Percentiles rank a stretch among this genome's conserved stretches.
These are phyloP conservation scores for Psilocybe azurescens DNA, from an alignment of 768 basidiomycete species.

Conservation along the genomic window DNA sequence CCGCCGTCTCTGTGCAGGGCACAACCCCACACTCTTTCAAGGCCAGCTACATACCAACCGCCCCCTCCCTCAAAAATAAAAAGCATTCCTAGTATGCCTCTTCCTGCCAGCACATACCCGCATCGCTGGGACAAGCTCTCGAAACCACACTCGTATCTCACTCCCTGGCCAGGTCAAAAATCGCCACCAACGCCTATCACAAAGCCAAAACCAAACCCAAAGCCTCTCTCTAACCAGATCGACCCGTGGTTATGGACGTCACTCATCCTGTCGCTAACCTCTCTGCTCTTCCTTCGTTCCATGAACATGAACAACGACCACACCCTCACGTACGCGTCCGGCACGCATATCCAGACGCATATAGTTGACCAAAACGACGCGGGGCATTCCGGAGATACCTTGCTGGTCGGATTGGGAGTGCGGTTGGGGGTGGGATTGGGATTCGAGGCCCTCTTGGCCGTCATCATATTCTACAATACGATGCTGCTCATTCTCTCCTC, in stretches of 20 bases:
- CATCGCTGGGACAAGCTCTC: too few species aligned
- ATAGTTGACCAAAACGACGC: neutral
- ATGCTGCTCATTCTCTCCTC: conserved; percentile 17
- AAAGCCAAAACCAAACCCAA: conserved; percentile 1
- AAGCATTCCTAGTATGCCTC: too few species aligned
- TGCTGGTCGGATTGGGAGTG: neutral
- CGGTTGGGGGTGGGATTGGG: neutral
- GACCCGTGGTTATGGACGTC: conserved; percentile 19
- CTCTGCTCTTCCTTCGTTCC: conserved; percentile 1
- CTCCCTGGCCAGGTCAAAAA: neutral
- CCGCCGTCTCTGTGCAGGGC: neutral
- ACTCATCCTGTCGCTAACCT: conserved; percentile 1
- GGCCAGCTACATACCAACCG: neutral
- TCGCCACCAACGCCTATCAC: neutral
- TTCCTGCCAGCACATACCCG: too few species aligned
- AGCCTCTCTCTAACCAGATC: conserved; percentile 9
- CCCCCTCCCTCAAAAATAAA: too few species aligned
- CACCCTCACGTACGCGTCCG: neutral
- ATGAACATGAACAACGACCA: neutral
- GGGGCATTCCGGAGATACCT: neutral
- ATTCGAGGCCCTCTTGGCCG: neutral
- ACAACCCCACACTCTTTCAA: neutral
- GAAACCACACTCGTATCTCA: neutral
- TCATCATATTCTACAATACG: conserved; percentile 11
- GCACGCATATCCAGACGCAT: neutral